Conservation (phyloP, 495 filamentous ascomycete species). For the Penicillium flavigenum region DNA sequence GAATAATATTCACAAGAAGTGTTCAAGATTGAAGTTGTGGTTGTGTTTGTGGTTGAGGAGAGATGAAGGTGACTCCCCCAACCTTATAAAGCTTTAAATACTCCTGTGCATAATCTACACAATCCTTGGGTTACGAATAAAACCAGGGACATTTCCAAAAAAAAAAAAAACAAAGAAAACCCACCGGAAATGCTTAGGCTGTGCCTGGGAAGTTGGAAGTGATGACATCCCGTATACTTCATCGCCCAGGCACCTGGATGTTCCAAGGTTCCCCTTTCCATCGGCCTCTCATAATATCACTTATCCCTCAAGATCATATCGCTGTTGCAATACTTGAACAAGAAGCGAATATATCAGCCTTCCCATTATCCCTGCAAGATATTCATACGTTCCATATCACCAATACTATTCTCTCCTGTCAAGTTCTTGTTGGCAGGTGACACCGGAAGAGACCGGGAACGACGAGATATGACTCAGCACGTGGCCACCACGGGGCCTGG, state of each 20-base stretch:
- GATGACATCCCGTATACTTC: slow-evolving; percentile 7
- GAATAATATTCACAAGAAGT: neutral
- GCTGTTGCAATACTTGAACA: slow-evolving; percentile 15
- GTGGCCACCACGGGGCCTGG: neutral
- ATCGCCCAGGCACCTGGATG: neutral
- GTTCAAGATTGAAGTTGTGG: neutral
- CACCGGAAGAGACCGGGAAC: slow-evolving; percentile 31
- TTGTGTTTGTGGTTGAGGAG: neutral
- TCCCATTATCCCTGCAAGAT: slow-evolving; percentile 28
- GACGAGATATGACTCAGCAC: slow-evolving; percentile 9
- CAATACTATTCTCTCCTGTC: neutral
- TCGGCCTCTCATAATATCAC: slow-evolving; percentile 2
- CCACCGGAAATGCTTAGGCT: neutral
- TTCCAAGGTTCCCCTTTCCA: slow-evolving; percentile 3
- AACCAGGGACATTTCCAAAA: slow-evolving; percentile 1
- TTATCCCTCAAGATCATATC: neutral
- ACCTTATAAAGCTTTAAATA: neutral
- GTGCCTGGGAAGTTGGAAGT: neutral
- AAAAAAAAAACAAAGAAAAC: neutral
- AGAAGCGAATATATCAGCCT: slow-evolving; percentile 22
- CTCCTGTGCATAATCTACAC: neutral
- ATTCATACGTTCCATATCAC: neutral
- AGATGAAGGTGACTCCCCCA: neutral
- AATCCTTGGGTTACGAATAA: neutral
- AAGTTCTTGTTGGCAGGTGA: slow-evolving; percentile 28